phyloP scores from a whole-genome alignment of 257 asterid genomes.

The Salvia hispanica region DNA sequence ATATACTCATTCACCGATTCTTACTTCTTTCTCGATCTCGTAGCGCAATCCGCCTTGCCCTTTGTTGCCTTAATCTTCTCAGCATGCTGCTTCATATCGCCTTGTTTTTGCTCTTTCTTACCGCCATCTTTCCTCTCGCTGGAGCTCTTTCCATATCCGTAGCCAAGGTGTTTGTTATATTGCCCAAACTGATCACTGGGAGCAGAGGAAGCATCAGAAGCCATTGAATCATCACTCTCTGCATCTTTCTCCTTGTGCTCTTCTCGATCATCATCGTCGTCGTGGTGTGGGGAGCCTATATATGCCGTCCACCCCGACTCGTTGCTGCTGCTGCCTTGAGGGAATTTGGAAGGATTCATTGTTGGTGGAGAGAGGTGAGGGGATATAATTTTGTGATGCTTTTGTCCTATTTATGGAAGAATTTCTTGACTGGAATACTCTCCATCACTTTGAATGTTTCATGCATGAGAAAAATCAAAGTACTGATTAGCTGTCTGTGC shows the following conservation, averaged over 20 bases:
- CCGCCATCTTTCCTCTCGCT: conserved; percentile 35
- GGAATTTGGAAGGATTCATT: conserved; percentile 51
- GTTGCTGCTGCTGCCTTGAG: conserved; percentile 54
- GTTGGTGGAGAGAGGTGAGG: neutral
- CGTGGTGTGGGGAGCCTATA: conserved; percentile 46
- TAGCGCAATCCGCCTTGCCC: conserved; percentile 42
- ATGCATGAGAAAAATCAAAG: conserved; percentile 16
- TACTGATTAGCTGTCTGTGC: conserved; percentile 25
- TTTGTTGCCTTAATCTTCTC: conserved; percentile 48
- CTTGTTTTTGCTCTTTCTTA: conserved; percentile 28
- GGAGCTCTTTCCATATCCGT: conserved; percentile 34
- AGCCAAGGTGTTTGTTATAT: conserved; percentile 21
- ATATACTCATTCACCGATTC: neutral
- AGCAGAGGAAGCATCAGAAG: conserved; percentile 88
- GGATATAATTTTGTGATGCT: neutral
- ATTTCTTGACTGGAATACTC: conserved; percentile 4
- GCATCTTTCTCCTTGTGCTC: conserved; percentile 14
- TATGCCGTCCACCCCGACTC: conserved; percentile 94
- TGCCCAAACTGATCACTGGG: conserved; percentile 51
- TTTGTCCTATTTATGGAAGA: neutral
- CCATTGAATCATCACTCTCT: conserved; percentile 80
- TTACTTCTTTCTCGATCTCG: conserved; percentile 38
- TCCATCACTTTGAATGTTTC: conserved; percentile 23
- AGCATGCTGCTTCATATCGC: conserved; percentile 32
- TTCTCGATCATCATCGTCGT: conserved; percentile 30